Base-by-base conservation (phyloP, 768 basidiomycete genomes). In the Collybiopsis luxurians region DNA sequence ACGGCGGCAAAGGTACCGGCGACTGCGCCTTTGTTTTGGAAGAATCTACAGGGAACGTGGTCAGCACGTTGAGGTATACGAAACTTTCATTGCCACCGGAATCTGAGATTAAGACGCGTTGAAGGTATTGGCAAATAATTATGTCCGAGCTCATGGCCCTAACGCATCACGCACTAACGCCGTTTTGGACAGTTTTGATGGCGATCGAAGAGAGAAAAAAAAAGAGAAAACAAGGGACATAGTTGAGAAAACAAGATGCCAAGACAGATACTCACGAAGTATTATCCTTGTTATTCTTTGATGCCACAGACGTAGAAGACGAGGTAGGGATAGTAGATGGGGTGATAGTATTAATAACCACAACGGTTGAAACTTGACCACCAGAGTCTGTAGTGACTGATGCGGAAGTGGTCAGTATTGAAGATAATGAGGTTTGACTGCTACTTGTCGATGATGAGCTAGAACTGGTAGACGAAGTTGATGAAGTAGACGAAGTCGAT, bases 1-100 rank as follows among this genome's bases (percentile, higher is more conserved):
- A 85, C 87, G 45, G 84, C 86, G 19, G 83, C 72, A 72, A 90
- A 91, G 0, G 84, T 82, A 12, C 85, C 89, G 1, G 85, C 86
- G 1, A 90, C 84, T 0, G 87, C 89, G 21, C 81, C 86, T 19
- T 69, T 89, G 72, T 92, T 91, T 46, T 75, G 59, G 67, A 90
- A 86, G 74, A 90, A 90, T 43, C 88, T 87, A 58, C 2, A 42
- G 27, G 42, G 47, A 42, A 49, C 55, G 28, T 46, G 53, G 23
- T 28, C 24, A 15, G 38, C 27, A 2, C n/a, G 31, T 26, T 28
- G n/a, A 44, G 28, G 4, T 47, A 30, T 7, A 44, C 42, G 40
- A 2, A 19, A 5, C 17, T 10, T 17, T n/a, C 43, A 43, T 45
- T n/a, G 43, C 53, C 53, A 45, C 53, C 42, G 26, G 27, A 30